Base-by-base conservation (phyloP, 148 eudicot species). In the Cornus kousa region DNA sequence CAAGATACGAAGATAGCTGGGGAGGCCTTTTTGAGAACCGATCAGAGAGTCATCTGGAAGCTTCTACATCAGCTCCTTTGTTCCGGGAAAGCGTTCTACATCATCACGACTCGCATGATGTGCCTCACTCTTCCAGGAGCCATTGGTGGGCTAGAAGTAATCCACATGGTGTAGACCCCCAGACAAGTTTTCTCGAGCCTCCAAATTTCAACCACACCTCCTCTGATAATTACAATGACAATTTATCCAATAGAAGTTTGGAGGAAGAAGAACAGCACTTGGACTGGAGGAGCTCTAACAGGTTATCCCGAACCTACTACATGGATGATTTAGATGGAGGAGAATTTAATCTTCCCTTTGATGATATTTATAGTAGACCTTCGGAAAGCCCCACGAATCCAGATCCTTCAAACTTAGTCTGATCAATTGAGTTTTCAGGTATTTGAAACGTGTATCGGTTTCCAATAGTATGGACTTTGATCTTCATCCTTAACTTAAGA, bases 341-440 rank as follows among this genome's bases (percentile, higher is more conserved):
- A 13, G 91, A 82, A 62, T 88, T 91, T 20, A 85, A 85, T 86
- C 97, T 91, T 69, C 94, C 89, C 66, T 95, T 95, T 68, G 98
- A 84, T 73, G 97, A 90, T 81, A 87, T 93, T 11, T 91, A 86
- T 74, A 68, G 84, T 57, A 81, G 77, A 73, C 86, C 83, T 68
- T 57, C 84, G 4, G 89, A 84, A 0, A 78, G 76, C 70, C 86
- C 80, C 20, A n/a, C 73, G 70, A 67, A 82, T 73, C 5, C 57
- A 60, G 87, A 83, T 79, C 80, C 83, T 14, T 23, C 84, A 24
- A 65, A 71, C 75, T 64, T 69, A 48, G 80, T 78, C 67, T 83
- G 87, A 86, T 74, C 55, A 50, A 14, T 69, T 57, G 55, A 53
- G 14, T 75, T 9, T 53, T 53, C 55, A 35, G 37, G 37, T 35